Conservation (phyloP, 169 alveolate genomes). For the Cryptosporidium ubiquitum region DNA sequence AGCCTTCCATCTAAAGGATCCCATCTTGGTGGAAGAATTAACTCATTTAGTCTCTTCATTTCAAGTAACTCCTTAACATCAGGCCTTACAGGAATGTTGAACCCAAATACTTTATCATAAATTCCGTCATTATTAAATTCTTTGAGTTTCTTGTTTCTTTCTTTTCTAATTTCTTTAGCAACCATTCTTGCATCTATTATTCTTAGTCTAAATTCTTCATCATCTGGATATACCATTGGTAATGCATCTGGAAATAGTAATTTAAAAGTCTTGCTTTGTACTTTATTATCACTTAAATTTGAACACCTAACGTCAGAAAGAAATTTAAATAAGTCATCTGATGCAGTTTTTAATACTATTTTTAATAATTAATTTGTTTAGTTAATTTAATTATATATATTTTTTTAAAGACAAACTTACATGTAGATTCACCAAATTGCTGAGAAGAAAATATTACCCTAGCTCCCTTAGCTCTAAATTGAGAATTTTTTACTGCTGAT, state of each 20-base stretch:
- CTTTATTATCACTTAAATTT: constrained; percentile 14
- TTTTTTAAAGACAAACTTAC: constrained; percentile 37
- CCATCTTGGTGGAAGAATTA: constrained; percentile 73
- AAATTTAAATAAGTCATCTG: constrained; percentile 52
- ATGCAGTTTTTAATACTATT: constrained; percentile 61
- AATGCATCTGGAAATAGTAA: constrained; percentile 69
- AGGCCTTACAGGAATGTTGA: constrained; percentile 38
- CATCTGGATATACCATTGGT: constrained; percentile 74
- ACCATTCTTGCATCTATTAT: constrained; percentile 65
- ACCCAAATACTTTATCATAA: constrained; percentile 59
- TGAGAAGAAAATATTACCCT: constrained; percentile 54
- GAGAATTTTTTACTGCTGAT: constrained; percentile 45
- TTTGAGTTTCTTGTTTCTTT: constrained; percentile 19
- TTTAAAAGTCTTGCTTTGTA: constrained; percentile 1
- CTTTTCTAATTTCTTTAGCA: constrained; percentile 58
- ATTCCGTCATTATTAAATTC: constrained; percentile 42
- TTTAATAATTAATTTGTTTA: neutral
- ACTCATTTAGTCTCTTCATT: constrained; percentile 60
- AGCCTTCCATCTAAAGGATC: constrained; percentile 73
- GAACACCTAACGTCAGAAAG: constrained; percentile 40
- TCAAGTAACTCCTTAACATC: constrained; percentile 64
- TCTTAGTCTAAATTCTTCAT: constrained; percentile 72
- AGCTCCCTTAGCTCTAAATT: constrained; percentile 73
- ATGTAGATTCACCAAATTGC: constrained; percentile 63
- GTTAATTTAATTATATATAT: neutral